Percentiles rank a stretch among this genome's conserved stretches.
Conservation (phyloP, 495 filamentous ascomycete species). For the Schizothecium vesticola region DNA sequence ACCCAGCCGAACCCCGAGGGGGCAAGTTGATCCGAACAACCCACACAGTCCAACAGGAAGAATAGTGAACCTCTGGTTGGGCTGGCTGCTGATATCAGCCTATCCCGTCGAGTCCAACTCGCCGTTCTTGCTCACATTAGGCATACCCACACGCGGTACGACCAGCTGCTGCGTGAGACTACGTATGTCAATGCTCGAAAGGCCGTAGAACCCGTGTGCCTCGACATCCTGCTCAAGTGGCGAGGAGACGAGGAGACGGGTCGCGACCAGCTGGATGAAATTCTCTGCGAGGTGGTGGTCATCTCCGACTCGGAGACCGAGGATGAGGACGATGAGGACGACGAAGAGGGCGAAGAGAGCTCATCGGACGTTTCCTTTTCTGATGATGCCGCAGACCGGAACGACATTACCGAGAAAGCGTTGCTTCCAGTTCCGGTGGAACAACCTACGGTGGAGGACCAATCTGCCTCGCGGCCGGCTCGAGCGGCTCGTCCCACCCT, state of each 20-base stretch:
- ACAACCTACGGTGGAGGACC: not conserved
- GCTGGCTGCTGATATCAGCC: conserved; percentile 55
- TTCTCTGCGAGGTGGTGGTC: conserved; percentile 74
- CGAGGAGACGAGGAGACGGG: conserved; percentile 78
- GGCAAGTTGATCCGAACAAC: conserved; percentile 6
- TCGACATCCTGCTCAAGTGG: conserved; percentile 77
- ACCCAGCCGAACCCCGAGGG: not conserved
- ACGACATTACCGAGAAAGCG: not conserved
- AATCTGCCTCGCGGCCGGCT: not conserved
- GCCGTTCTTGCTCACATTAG: conserved; percentile 83
- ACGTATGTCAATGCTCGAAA: conserved; percentile 64
- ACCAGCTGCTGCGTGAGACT: conserved; percentile 61
- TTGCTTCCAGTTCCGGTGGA: not conserved
- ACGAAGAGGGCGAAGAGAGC: conserved; percentile 18
- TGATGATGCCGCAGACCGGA: conserved; percentile 4
- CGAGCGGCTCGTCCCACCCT: not conserved
- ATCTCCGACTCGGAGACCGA: conserved; percentile 76
- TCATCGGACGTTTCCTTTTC: conserved; percentile 16
- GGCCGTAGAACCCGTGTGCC: conserved; percentile 61
- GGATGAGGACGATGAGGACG: conserved; percentile 44
- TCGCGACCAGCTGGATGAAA: conserved; percentile 68
- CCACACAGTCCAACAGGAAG: conserved; percentile 31
- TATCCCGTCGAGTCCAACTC: conserved; percentile 72
- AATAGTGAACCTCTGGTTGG: conserved; percentile 53
- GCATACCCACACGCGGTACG: conserved; percentile 82